phyloP scores from a whole-genome alignment of 495 filamentous ascomycete species.

The Astrothelium macrocarpum region DNA sequence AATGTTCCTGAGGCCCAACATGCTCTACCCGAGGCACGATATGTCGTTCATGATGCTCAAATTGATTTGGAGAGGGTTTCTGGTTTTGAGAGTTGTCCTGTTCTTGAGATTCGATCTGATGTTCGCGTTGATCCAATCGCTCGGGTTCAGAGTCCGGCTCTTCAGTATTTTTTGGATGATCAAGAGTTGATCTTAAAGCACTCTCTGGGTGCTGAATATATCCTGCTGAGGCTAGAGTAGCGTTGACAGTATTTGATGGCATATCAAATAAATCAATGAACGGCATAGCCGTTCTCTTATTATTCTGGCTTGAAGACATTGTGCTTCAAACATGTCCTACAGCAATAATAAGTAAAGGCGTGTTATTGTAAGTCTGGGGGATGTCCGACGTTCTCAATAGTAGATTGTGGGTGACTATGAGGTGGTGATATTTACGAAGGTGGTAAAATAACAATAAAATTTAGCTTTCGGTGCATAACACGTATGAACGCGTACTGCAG shows the following conservation, averaged over 20 bases:
- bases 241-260: neutral
- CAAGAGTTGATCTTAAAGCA: neutral
- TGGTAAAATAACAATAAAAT: neutral
- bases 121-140: neutral
- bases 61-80: neutral
- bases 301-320: neutral
- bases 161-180: neutral
- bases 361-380: neutral
- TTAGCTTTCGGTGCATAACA: neutral
- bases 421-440: neutral
- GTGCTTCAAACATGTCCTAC: neutral
- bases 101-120: neutral
- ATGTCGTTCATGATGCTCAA: neutral
- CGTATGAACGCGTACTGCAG: neutral
- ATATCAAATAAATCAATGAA: neutral
- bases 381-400: neutral
- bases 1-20: neutral
- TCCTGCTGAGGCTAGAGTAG: neutral
- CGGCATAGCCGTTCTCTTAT: neutral
- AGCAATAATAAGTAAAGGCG: neutral
- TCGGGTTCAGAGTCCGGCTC: neutral
- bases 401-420: neutral
- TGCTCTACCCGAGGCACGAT: no score
- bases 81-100: no score
- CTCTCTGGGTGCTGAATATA: neutral